Evolutionary conservation across 768 basidiomycete species (phyloP), one percentile per base, ranked within the genome.

Genomic region (Hypholoma fasciculare): DNA sequence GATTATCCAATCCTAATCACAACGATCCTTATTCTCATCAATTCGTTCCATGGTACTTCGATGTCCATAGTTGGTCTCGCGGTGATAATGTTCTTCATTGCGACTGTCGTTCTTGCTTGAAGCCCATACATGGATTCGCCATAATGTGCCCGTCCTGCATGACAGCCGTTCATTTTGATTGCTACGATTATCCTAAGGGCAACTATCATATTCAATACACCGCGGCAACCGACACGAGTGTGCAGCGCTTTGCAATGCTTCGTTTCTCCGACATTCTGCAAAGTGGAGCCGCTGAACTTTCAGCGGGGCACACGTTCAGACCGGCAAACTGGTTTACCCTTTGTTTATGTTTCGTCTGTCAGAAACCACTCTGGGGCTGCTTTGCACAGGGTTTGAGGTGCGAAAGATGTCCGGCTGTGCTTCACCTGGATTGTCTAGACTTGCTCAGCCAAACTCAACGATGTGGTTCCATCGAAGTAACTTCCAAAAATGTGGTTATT

Each of bases 91-190:
- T 68, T 38, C 71, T 79, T 23, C 73, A 76, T 16, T 68, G 73
- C 47, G 73, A 77, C 36, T 94, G 92, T 66, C 75, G 77, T 12
- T 78, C 77, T 14, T 94, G 90, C 64, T 68, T 72, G 13, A 76
- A 73, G 23, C 61, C 71, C 12, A 81, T 93, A 44, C 67, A 69
- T 42, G 90, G 86, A n/a, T 90, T 89, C 65, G 88, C 86, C 5
- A 73, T 95, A 6, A 69, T 86, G 11, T 94, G 92, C 65, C 80
- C 87, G 0, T 79, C 87, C 49, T 92, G 92, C 70, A 76, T 82
- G 68, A 88, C 84, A 58, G 72, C 78, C 1, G 82, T 90, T 7
- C 92, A 95, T 69, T 83, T 91, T 57, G 84, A 87, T 61, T 95
- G 92, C 73, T 92, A 91, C 64, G 85, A 90, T 62, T 78, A 85